Conservation (phyloP, 192 early-diverging fungal species). For the Neocallimastix lanati region DNA sequence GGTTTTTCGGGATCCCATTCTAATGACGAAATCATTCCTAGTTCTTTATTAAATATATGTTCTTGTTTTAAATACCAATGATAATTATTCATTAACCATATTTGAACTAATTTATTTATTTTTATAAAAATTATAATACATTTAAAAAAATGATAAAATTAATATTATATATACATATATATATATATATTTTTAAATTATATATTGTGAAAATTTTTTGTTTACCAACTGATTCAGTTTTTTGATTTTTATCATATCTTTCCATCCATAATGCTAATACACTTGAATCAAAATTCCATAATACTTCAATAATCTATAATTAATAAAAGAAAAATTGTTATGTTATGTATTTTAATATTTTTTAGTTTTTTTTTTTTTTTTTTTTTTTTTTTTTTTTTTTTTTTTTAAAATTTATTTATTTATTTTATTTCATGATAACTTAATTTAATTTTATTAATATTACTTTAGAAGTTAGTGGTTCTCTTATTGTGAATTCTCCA, state of each 20-base stretch:
- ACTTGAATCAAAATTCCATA: slow-evolving; percentile 85
- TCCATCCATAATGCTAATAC: slow-evolving; percentile 55
- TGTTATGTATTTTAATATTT: too few species aligned
- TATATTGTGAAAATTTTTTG: too few species aligned
- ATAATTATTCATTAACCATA: slow-evolving; percentile 90
- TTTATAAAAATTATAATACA: too few species aligned
- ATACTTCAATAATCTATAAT: slow-evolving; percentile 26
- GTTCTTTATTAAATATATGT: slow-evolving; percentile 18
- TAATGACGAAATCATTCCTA: slow-evolving; percentile 22
- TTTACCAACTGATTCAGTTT: background rate
- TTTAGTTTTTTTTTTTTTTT: too few species aligned
- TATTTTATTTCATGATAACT: too few species aligned
- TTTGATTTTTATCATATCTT: slow-evolving; percentile 1
- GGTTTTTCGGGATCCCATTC: slow-evolving; percentile 71
- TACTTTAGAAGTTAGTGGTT: slow-evolving; percentile 18
- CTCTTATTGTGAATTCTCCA: slow-evolving; percentile 72
- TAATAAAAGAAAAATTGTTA: too few species aligned
- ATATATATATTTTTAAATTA: too few species aligned
- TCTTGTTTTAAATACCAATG: slow-evolving; percentile 93
- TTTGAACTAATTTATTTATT: slow-evolving; percentile 59
- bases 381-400: too few species aligned
- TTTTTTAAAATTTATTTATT: too few species aligned
- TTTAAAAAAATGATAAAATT: too few species aligned
- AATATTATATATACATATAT: too few species aligned
- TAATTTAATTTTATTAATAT: too few species aligned